phyloP scores from a whole-genome alignment of 2,329 filamentous ascomycete genomes.

The Arachnopeziza araneosa region DNA sequence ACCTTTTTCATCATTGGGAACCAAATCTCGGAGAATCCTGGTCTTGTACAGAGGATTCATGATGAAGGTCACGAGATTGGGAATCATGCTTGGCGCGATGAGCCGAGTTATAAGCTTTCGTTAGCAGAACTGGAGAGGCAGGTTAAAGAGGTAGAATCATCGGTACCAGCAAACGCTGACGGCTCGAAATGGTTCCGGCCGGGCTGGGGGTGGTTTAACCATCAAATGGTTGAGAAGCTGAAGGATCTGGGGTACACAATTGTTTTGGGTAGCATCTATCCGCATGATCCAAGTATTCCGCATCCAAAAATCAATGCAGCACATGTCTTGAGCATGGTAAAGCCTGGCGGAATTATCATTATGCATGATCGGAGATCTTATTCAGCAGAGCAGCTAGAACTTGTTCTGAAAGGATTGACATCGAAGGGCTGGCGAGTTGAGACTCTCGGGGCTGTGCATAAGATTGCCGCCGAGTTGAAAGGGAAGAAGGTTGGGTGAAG shows the following conservation, averaged over 20 bases:
- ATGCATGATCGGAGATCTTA: constrained; percentile 82
- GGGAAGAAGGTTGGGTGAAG: background rate
- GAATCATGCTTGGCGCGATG: constrained; percentile 88
- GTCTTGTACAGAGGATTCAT: constrained; percentile 52
- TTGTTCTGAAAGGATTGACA: constrained; percentile 66
- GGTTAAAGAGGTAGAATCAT: constrained; percentile 57
- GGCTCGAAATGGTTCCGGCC: constrained; percentile 66
- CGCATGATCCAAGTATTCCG: constrained; percentile 82
- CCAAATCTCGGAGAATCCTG: constrained; percentile 57
- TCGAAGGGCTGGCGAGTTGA: constrained; percentile 65
- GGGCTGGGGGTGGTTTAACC: constrained; percentile 77
- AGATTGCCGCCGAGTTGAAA: constrained; percentile 8
- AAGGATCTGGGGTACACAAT: constrained; percentile 60
- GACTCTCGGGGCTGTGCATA: constrained; percentile 62
- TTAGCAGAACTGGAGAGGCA: constrained; percentile 55
- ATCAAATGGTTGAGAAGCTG: constrained; percentile 58
- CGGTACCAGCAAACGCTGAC: constrained; percentile 46
- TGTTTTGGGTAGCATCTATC: constrained; percentile 80
- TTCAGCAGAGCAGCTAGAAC: constrained; percentile 73
- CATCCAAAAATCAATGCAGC: constrained; percentile 64
- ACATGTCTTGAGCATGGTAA: constrained; percentile 75
- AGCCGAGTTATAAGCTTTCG: constrained; percentile 60
- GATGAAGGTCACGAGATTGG: constrained; percentile 64
- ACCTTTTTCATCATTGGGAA: constrained; percentile 87
- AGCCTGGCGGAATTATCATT: constrained; percentile 73